Evolutionary conservation across 495 filamentous ascomycete species (phyloP).

Genomic region (Penicillium paxilli): DNA sequence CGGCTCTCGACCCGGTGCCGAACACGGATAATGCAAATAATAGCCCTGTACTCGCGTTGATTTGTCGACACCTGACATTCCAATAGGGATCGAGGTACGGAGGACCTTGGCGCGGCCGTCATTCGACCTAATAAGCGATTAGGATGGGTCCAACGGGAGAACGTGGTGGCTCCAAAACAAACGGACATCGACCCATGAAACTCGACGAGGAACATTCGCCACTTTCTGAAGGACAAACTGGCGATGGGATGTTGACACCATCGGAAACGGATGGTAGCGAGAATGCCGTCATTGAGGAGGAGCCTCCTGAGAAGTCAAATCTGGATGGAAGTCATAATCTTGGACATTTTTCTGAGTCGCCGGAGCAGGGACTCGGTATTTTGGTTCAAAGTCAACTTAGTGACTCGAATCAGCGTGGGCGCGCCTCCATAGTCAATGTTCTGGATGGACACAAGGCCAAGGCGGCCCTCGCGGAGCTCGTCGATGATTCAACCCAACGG

Average conservation of each 20-base stretch:
- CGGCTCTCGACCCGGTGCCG: background rate
- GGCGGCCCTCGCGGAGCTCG: slow-evolving; percentile 19
- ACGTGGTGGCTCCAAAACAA: slow-evolving; percentile 1
- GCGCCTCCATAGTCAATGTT: slow-evolving; percentile 16
- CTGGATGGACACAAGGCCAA: slow-evolving; percentile 22
- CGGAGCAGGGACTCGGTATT: slow-evolving; percentile 24
- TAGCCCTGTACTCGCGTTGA: background rate
- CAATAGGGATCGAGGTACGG: too few relatives aligned
- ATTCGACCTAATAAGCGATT: background rate
- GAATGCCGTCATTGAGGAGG: background rate
- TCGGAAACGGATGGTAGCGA: slow-evolving; percentile 4
- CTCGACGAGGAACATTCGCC: background rate
- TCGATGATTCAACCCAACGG: slow-evolving; percentile 11
- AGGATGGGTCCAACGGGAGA: slow-evolving; percentile 14
- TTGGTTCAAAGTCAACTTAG: slow-evolving; percentile 16
- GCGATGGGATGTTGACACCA: background rate
- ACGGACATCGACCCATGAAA: slow-evolving; percentile 6
- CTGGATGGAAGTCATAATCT: background rate
- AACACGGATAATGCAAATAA: slow-evolving; percentile 6
- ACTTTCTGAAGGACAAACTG: background rate
- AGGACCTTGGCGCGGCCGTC: background rate
- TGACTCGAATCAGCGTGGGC: slow-evolving; percentile 1
- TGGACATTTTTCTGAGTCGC: background rate
- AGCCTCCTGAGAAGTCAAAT: background rate
- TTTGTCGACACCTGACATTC: background rate